Evolutionary conservation across 352 stramenopile species (phyloP).

Genomic region (Pythium phragmitis): DNA sequence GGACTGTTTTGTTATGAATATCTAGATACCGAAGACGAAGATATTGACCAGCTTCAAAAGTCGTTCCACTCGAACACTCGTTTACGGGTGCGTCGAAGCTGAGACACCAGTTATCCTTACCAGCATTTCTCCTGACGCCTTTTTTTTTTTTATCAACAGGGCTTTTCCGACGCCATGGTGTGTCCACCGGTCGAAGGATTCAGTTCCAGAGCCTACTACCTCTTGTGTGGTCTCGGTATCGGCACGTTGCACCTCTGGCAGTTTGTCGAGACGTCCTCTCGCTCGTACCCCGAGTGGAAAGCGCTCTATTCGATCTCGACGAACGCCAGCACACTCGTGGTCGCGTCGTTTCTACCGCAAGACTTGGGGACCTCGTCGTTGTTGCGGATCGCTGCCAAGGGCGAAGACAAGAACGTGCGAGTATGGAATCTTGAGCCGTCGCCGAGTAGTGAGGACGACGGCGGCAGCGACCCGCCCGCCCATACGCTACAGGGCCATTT

Average conservation of each 20-base stretch:
- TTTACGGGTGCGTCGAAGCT: slow-evolving; percentile 43
- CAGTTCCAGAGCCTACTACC: slow-evolving; percentile 47
- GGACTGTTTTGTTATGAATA: background rate
- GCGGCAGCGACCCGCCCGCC: background rate
- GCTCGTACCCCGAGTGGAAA: slow-evolving; percentile 45
- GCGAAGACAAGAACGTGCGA: slow-evolving; percentile 59
- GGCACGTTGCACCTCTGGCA: slow-evolving; percentile 73
- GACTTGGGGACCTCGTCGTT: background rate
- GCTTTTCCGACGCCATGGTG: slow-evolving; percentile 71
- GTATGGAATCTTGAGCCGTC: slow-evolving; percentile 58
- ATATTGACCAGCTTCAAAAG: slow-evolving; percentile 81
- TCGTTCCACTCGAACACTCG: slow-evolving; percentile 58
- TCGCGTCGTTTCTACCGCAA: slow-evolving; percentile 48
- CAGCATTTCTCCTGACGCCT: too few species aligned
- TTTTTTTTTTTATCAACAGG: slow-evolving; percentile 34
- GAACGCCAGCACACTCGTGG: slow-evolving; percentile 56
- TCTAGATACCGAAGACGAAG: slow-evolving; percentile 71
- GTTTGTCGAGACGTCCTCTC: slow-evolving; percentile 45
- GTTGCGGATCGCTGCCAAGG: slow-evolving; percentile 44
- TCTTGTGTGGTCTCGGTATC: slow-evolving; percentile 72
- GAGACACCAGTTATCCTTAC: too few species aligned
- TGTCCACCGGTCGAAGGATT: slow-evolving; percentile 17
- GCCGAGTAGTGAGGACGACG: slow-evolving; percentile 16
- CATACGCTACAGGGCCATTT: slow-evolving; percentile 56
- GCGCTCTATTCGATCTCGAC: slow-evolving; percentile 54